Conservation (phyloP, 352 stramenopile species). For the Phytophthora idaei region DNA sequence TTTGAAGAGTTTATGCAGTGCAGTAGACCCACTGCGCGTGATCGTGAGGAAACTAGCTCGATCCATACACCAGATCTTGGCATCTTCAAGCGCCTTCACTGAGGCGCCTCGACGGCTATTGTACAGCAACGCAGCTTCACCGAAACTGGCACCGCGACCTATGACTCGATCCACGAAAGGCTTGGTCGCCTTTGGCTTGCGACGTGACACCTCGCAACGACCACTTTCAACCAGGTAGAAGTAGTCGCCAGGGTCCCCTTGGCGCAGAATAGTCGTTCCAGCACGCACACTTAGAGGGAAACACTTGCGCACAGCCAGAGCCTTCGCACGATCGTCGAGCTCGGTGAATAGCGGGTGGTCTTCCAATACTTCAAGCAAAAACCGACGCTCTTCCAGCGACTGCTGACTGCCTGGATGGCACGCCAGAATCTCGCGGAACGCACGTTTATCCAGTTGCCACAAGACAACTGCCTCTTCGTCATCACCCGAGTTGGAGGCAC, state of each 20-base stretch:
- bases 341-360: conserved; percentile 80
- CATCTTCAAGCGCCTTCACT: conserved; percentile 83
- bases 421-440: conserved; percentile 66
- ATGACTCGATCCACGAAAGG: conserved; percentile 77
- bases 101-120: conserved; percentile 94
- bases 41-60: conserved; percentile 85
- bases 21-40: conserved; percentile 78
- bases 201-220: conserved; percentile 74
- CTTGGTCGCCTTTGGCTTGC: conserved; percentile 57
- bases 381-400: conserved; percentile 78
- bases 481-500: conserved; percentile 9
- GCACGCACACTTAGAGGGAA: conserved; percentile 73
- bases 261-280: conserved; percentile 69
- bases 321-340: conserved; percentile 78
- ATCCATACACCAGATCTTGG: conserved; percentile 95
- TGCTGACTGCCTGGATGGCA: conserved; percentile 73
- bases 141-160: conserved; percentile 86
- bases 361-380: conserved; percentile 69
- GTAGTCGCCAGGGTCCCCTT: conserved; percentile 86
- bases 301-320: conserved; percentile 81
- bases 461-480: conserved; percentile 53
- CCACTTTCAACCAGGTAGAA: conserved; percentile 86
- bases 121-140: conserved; percentile 97
- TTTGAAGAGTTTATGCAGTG: conserved; percentile 77
- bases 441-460: conserved; percentile 77